Conservation (phyloP, 2,329 filamentous ascomycete species). For the Aspergillus candidus region DNA sequence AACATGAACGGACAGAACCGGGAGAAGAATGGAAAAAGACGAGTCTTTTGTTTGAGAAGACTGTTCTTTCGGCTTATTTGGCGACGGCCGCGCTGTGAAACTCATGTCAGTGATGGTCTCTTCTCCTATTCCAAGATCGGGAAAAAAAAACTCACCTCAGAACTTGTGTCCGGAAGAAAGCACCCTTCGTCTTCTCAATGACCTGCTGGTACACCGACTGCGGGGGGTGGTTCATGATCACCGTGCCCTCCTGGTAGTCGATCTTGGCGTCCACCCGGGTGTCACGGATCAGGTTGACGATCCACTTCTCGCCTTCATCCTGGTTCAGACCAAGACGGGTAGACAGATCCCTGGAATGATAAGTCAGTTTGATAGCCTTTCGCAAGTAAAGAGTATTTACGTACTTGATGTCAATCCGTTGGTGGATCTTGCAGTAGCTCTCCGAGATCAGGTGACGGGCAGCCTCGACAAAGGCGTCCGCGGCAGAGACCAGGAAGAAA, state of each 20-base stretch:
- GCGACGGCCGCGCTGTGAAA: constrained; percentile 43
- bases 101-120: constrained; percentile 4
- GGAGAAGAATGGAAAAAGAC: constrained; percentile 27
- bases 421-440: constrained; percentile 99
- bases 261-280: constrained; percentile 98
- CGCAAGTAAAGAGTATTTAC: constrained; percentile 20
- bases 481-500: constrained; percentile 85
- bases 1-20: constrained; percentile 31
- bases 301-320: constrained; percentile 99
- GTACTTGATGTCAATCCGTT: constrained; percentile 91
- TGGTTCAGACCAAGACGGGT: constrained; percentile 83
- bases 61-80: constrained; percentile 34
- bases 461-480: constrained; percentile 86
- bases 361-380: constrained; percentile 13
- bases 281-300: constrained; percentile 97
- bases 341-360: constrained; percentile 64
- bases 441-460: constrained; percentile 96
- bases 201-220: constrained; percentile 99
- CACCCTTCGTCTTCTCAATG: constrained; percentile 97
- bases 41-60: constrained; percentile 15
- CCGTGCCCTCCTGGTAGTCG: constrained; percentile 96
- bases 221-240: constrained; percentile 98
- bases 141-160: constrained; percentile 49
- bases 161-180: constrained; percentile 97
- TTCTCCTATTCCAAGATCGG: neutral